These are phyloP conservation scores for Cercospora citrullina DNA, from an alignment of 2,329 filamentous ascomycete species.

Conservation along the genomic window DNA sequence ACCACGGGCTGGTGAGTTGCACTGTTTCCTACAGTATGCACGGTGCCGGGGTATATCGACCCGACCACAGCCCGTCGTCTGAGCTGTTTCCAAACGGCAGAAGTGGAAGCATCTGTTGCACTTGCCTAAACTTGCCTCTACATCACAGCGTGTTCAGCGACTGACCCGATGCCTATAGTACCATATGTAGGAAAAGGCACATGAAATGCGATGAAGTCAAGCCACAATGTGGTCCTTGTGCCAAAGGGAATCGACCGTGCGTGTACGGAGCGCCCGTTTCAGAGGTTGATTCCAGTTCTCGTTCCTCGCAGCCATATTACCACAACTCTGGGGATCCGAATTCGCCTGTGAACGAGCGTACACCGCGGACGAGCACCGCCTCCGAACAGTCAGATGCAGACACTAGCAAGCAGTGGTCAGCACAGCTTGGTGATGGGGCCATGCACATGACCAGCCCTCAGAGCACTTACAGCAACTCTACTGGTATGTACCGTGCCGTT, in stretches of 20 bases:
- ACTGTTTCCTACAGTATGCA: background rate
- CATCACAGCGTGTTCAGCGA: background rate
- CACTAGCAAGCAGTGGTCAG: conserved; percentile 20
- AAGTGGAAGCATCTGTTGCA: conserved; percentile 18
- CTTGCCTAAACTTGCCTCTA: background rate
- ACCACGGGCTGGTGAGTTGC: conserved; percentile 26
- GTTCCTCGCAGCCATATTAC: conserved; percentile 5
- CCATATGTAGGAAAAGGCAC: conserved; percentile 42
- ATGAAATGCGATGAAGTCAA: conserved; percentile 55
- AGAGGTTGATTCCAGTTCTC: background rate
- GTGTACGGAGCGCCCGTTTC: conserved; percentile 37
- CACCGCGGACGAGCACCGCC: background rate
- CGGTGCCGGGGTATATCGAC: background rate
- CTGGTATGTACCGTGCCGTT: conserved; percentile 11
- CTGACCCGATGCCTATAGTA: background rate
- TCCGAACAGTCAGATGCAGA: conserved; percentile 7
- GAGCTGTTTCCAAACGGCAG: background rate
- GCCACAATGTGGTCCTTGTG: conserved; percentile 48
- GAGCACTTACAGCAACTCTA: conserved; percentile 33
- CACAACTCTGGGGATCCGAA: background rate
- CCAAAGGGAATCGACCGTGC: conserved; percentile 47
- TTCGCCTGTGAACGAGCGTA: background rate
- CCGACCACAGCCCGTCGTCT: background rate
- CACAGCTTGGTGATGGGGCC: conserved; percentile 23
- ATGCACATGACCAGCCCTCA: conserved; percentile 30